Evolutionary conservation across 176 grass and related monocot species (phyloP), one percentile per base, ranked within the genome.

Genomic region (Alopecurus myosuroides): DNA sequence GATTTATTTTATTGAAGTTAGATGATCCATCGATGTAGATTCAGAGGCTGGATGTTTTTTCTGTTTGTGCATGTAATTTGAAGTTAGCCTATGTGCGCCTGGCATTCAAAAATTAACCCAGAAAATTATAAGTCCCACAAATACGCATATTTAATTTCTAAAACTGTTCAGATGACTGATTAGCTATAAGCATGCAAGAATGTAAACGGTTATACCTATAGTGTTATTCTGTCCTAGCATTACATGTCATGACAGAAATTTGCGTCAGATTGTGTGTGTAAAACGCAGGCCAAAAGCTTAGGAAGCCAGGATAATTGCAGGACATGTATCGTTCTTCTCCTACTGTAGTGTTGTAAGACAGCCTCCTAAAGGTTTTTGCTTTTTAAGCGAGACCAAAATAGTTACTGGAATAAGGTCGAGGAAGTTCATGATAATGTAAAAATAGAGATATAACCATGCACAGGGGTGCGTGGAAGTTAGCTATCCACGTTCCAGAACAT

Each of bases 1-100:
- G 37, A 50, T 41, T 14, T 15, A 14, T 69, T 34, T 50, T 51
- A 44, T 77, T 26, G 26, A 66, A 67, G 34, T 28, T 11, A 65
- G 34, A 42, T 64, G 15, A 22, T 22, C 25, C 42, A 70, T 31
- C 20, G 60, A 25, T 50, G 3, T 69, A 31, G 11, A 80, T 76
- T 42, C 80, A 46, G 3, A 81, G 74, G 41, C n/a, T 11, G 1
- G 14, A 25, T 86, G 36, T 57, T 56, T 68, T 18, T 58, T 84
- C 26, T 80, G 45, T 78, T 48, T 63, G 11, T 72, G 65, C 25
- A 76, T 65, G 84, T 84, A 63, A 9, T 81, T 71, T 63, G 15
- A 77, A 51, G 52, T 53, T 77, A 45, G 41, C 48, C 3, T 19
- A 22, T 39, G 30, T 22, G 17, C 15, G 69, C 58, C 39, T 15